phyloP scores from a whole-genome alignment of 1,284 basidiomycete genomes.

The Ustilago sp. region DNA sequence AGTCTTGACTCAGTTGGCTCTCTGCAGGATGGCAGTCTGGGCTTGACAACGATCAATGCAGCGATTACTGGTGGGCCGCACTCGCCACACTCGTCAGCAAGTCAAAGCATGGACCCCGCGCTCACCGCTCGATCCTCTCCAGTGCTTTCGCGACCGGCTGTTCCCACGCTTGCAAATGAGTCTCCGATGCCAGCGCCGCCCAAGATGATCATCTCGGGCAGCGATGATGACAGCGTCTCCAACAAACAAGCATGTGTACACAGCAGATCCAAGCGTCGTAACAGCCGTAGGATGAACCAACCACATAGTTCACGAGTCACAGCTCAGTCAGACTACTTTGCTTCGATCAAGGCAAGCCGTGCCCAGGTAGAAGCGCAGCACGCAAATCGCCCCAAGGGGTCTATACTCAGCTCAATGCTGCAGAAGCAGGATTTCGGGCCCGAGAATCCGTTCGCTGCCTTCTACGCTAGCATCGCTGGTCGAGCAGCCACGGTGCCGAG shows the following conservation, averaged over 20 bases:
- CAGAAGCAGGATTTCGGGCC: slow-evolving; percentile 49
- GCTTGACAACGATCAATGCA: slow-evolving; percentile 45
- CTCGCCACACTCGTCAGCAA: slow-evolving; percentile 34
- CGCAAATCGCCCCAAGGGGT: slow-evolving; percentile 45
- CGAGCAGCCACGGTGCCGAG: slow-evolving; percentile 68
- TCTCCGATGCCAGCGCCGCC: slow-evolving; percentile 26
- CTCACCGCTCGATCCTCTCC: slow-evolving; percentile 44
- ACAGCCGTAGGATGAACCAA: slow-evolving; percentile 25
- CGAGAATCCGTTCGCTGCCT: slow-evolving; percentile 70
- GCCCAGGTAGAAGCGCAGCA: slow-evolving; percentile 42
- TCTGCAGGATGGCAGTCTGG: slow-evolving; percentile 43
- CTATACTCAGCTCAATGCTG: slow-evolving; percentile 49
- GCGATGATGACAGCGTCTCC: slow-evolving; percentile 37
- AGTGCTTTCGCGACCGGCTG: slow-evolving; percentile 17
- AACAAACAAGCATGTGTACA: slow-evolving; percentile 12
- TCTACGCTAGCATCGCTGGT: slow-evolving; percentile 71
- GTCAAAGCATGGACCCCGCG: slow-evolving; percentile 23
- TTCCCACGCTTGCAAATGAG: slow-evolving; percentile 14
- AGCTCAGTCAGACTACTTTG: slow-evolving; percentile 46
- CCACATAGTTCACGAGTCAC: slow-evolving; percentile 8
- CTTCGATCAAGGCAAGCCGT: slow-evolving; percentile 39
- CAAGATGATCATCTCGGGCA: slow-evolving; percentile 36
- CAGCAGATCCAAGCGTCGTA: slow-evolving; percentile 19
- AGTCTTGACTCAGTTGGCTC: slow-evolving; percentile 46
- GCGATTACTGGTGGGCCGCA: slow-evolving; percentile 41